phyloP scores from a whole-genome alignment of 2,329 filamentous ascomycete genomes.

The Hymenoscyphus repandus region DNA sequence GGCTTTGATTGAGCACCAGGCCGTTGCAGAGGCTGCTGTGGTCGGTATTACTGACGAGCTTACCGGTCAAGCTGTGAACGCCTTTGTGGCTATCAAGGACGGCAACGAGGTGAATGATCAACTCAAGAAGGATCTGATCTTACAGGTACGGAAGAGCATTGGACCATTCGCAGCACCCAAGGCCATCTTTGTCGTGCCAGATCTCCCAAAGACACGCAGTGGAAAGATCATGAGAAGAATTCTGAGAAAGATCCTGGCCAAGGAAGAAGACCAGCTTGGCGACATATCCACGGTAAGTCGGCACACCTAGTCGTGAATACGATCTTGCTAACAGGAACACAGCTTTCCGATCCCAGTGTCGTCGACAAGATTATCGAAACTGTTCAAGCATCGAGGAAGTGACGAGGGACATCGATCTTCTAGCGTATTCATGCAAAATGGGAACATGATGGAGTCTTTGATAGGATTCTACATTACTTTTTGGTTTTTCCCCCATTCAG shows the following conservation, averaged over 20 bases:
- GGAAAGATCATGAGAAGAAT: constrained; percentile 99
- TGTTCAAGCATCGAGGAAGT: constrained; percentile 41
- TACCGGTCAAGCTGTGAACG: constrained; percentile 94
- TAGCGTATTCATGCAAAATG: not conserved
- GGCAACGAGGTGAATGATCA: constrained; percentile 70
- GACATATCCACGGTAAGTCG: constrained; percentile 73
- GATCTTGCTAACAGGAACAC: constrained; percentile 10
- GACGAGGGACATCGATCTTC: not conserved
- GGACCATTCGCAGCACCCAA: constrained; percentile 97
- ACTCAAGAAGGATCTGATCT: constrained; percentile 85
- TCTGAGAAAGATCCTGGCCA: constrained; percentile 91
- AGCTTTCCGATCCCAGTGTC: constrained; percentile 85
- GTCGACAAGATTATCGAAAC: constrained; percentile 84
- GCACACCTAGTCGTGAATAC: not conserved
- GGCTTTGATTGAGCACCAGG: constrained; percentile 84
- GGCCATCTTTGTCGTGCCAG: constrained; percentile 82
- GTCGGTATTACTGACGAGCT: constrained; percentile 91
- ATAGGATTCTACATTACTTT: too few relatives aligned
- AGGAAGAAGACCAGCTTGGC: constrained; percentile 94
- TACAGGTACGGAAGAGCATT: constrained; percentile 96
- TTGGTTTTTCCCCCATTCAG: too few relatives aligned
- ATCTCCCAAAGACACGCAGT: constrained; percentile 93
- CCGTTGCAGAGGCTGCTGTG: constrained; percentile 90
- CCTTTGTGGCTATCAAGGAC: constrained; percentile 90
- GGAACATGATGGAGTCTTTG: too few relatives aligned